Conservation (phyloP, 139 green algal species). For the Chlorella sp. region DNA sequence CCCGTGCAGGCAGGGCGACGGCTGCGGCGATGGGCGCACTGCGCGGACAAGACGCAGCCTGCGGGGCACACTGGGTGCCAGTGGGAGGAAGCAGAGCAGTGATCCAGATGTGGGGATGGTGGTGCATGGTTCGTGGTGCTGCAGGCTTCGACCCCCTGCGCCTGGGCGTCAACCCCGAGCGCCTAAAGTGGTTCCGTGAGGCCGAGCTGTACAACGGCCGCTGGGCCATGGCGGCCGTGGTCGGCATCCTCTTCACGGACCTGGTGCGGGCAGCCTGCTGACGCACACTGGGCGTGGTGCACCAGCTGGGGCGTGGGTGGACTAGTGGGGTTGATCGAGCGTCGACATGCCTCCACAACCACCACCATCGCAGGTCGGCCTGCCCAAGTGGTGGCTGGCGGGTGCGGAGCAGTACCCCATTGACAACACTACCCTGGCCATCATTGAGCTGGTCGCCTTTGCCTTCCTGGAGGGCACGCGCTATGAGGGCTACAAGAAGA, state of each 20-base stretch:
- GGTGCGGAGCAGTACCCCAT: slow-evolving; percentile 62
- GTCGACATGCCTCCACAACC: too few species aligned
- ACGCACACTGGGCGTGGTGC: too few species aligned
- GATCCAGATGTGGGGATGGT: too few species aligned
- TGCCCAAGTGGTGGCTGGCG: slow-evolving; percentile 73
- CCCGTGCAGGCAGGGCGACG: not conserved
- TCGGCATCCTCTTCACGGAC: slow-evolving; percentile 79
- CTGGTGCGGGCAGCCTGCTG: slow-evolving; percentile 18
- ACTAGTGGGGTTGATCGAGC: too few species aligned
- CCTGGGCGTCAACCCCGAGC: slow-evolving; percentile 48
- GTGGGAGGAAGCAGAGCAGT: not conserved
- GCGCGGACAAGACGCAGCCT: too few species aligned
- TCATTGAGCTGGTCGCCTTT: slow-evolving; percentile 71
- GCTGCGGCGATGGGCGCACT: not conserved
- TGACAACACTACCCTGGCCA: slow-evolving; percentile 52
- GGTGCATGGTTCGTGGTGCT: not conserved
- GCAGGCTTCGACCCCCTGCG: slow-evolving; percentile 45
- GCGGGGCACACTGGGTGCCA: not conserved
- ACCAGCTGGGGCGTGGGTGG: too few species aligned
- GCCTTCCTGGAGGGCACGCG: slow-evolving; percentile 82
- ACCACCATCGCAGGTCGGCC: slow-evolving; percentile 43
- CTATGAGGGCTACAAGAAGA: slow-evolving; percentile 82
- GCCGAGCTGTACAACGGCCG: slow-evolving; percentile 85
- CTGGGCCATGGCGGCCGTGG: slow-evolving; percentile 84
- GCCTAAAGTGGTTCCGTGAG: slow-evolving; percentile 63